Evolutionary conservation across 805 yeast genomes (phyloP).

Genomic region (Ogataea nakhonphanomensis): DNA sequence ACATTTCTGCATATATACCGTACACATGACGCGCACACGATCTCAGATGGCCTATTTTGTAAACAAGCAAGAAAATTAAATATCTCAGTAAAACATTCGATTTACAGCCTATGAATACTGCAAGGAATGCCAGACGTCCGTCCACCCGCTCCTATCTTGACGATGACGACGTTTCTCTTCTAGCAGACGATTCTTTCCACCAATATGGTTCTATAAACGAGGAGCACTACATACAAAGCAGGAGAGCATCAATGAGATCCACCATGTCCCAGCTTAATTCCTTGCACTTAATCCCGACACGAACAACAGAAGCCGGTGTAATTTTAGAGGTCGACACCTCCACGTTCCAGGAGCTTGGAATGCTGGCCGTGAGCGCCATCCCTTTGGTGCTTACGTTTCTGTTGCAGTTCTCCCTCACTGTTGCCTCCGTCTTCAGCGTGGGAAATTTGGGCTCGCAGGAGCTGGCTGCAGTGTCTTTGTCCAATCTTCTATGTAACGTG

Average conservation of each 20-base stretch:
- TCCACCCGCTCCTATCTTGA: conserved; percentile 11
- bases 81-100: not conserved
- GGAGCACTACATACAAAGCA: conserved; percentile 24
- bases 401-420: conserved; percentile 51
- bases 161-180: conserved; percentile 13
- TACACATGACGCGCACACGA: not conserved
- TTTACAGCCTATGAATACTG: conserved; percentile 1
- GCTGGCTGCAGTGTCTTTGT: conserved; percentile 56
- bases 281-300: conserved; percentile 22
- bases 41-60: not conserved
- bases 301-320: conserved; percentile 23
- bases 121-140: conserved; percentile 10
- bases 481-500: conserved; percentile 54
- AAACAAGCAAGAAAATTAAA: too few species aligned
- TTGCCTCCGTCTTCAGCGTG: conserved; percentile 52
- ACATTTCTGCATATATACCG: not conserved
- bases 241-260: conserved; percentile 30
- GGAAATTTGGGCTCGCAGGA: conserved; percentile 60
- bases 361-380: conserved; percentile 40
- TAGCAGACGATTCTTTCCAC: conserved; percentile 18
- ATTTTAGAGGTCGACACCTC: conserved; percentile 41
- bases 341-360: conserved; percentile 35
- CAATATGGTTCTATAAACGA: conserved; percentile 25
- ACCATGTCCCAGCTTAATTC: conserved; percentile 12
- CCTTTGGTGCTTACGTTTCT: conserved; percentile 53